Evolutionary conservation across 352 stramenopile genomes (phyloP).

Genomic region (Phytophthora niederhauseri): DNA sequence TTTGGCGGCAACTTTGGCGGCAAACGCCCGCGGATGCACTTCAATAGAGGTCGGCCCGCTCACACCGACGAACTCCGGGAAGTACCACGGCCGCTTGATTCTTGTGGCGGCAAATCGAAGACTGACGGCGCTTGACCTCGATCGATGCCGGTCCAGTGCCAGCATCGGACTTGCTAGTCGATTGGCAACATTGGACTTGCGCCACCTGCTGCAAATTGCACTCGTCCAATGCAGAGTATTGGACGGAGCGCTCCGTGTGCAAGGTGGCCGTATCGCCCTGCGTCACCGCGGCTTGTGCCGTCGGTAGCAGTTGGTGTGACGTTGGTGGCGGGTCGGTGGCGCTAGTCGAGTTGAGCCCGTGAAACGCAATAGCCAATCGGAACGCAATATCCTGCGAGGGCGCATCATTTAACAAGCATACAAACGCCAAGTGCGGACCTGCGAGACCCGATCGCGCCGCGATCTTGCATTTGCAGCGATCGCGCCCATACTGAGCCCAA

Average conservation of each 20-base stretch:
- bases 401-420: constrained; percentile 16
- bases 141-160: not conserved
- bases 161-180: not conserved
- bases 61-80: not conserved
- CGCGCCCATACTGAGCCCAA: constrained; percentile 23
- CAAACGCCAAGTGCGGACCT: constrained; percentile 17
- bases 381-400: constrained; percentile 21
- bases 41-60: not conserved
- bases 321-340: not conserved
- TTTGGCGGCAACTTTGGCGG: not conserved
- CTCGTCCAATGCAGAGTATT: constrained; percentile 23
- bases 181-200: constrained; percentile 3
- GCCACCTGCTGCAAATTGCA: not conserved
- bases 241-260: constrained; percentile 1
- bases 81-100: constrained; percentile 13
- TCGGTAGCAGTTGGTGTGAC: constrained; percentile 1
- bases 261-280: not conserved
- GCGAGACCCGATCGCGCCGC: not conserved
- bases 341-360: constrained; percentile 1
- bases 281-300: not conserved
- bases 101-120: constrained; percentile 1
- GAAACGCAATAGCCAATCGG: constrained; percentile 32
- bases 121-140: not conserved
- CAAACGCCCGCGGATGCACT: not conserved
- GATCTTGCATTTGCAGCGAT: constrained; percentile 39